Conservation (phyloP, 2,329 filamentous ascomycete genomes). For the Arthrobotrys sinensis region DNA sequence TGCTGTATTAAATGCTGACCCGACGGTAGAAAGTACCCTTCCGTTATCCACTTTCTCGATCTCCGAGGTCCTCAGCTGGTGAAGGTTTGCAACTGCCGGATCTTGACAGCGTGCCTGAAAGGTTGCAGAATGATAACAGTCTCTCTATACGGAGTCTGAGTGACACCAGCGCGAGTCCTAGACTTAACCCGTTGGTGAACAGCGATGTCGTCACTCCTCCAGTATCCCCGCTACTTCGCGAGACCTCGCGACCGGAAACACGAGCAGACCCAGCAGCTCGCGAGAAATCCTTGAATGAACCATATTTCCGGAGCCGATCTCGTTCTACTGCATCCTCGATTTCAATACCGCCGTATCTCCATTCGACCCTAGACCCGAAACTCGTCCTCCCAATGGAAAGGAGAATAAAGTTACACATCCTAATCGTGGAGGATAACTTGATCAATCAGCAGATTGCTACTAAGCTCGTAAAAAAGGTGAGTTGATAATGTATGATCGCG, state of each 20-base stretch:
- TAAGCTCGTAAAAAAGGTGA: slow-evolving; percentile 82
- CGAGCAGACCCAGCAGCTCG: slow-evolving; percentile 26
- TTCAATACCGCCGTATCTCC: slow-evolving; percentile 43
- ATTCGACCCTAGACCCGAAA: slow-evolving; percentile 39
- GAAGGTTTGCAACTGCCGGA: slow-evolving; percentile 40
- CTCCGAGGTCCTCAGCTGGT: slow-evolving; percentile 26
- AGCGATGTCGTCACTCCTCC: slow-evolving; percentile 69
- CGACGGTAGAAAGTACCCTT: slow-evolving; percentile 51
- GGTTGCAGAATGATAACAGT: slow-evolving; percentile 70
- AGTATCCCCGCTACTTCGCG: slow-evolving; percentile 63
- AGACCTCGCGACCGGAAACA: slow-evolving; percentile 41
- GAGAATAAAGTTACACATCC: slow-evolving; percentile 76
- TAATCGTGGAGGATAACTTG: slow-evolving; percentile 85
- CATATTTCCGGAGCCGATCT: slow-evolving; percentile 43
- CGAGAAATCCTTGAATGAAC: slow-evolving; percentile 30
- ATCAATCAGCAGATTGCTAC: slow-evolving; percentile 84
- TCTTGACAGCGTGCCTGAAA: slow-evolving; percentile 75
- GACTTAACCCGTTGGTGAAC: slow-evolving; percentile 61
- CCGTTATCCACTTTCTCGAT: slow-evolving; percentile 36
- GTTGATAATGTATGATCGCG: slow-evolving; percentile 77
- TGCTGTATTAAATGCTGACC: not conserved
- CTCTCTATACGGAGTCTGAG: slow-evolving; percentile 48
- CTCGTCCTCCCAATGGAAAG: slow-evolving; percentile 68
- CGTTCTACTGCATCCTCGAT: slow-evolving; percentile 48
- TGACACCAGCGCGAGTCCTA: slow-evolving; percentile 46